Base-by-base conservation (phyloP, 2,329 filamentous ascomycete genomes). In the Epichloe baconii region DNA sequence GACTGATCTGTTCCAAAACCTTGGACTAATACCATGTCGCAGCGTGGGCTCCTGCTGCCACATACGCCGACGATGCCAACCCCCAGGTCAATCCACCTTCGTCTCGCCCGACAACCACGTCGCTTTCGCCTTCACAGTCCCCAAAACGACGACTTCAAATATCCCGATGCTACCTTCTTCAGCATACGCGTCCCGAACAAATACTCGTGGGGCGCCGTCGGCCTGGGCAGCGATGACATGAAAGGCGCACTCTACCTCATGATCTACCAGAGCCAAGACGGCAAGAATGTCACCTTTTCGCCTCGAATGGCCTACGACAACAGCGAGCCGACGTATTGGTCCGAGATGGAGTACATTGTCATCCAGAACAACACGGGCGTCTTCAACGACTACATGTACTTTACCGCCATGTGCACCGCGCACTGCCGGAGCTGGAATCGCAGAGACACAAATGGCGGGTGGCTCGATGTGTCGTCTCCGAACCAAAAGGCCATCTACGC, bases 401-500 rank as follows among this genome's bases (percentile, higher is more conserved):
- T 77, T 55, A 74, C 72, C 49, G 78, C 70, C 1, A 69, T 70
- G 41, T 83, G 79, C 65, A 65, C 57, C 21, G 57, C 61, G 34
- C 71, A 75, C 58, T 82, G 76, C 57, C 71, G 75, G 36, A 68
- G 62, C 43, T 82, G 78, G 78, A 62, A 62, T 12, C 56, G 58
- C 5, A 56, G 51, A 21, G 57, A 56, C 36, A 58, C 61, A 21
- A 53, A 53, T 34, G 63, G 63, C 47, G 74, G 75, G 38, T 69
- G 62, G 37, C 62, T 83, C 52, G 71, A 82, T 57, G 66, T 76
- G n/a, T 66, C 62, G n/a, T 73, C 68, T 48, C 66, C 64, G 14
- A 62, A 65, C 14, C 71, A 75, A 54, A 65, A 66, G 41, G 78
- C 76, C 63, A 74, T 81, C 50, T 83, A 74, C 59, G 80, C 77